Evolutionary conservation across 352 stramenopile genomes (phyloP).

Genomic region (Pythium scleroteichum): DNA sequence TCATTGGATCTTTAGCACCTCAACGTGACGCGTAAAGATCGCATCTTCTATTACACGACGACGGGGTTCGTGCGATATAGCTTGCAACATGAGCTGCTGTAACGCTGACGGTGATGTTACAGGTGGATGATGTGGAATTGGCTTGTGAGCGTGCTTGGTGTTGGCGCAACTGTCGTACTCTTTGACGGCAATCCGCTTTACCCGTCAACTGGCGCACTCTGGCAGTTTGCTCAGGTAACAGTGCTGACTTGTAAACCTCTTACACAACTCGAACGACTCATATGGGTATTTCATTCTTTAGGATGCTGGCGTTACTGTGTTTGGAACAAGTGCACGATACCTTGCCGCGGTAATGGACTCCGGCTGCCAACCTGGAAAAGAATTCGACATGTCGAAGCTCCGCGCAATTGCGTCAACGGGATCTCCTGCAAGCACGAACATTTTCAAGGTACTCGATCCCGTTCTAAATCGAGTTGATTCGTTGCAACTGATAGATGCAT

Average conservation of each 20-base stretch:
- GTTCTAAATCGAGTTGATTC: no score
- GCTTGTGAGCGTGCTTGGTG: conserved; percentile 68
- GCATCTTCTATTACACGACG: conserved; percentile 84
- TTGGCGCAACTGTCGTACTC: conserved; percentile 72
- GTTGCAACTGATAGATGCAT: conserved; percentile 1
- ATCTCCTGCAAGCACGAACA: conserved; percentile 73
- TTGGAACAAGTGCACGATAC: conserved; percentile 77
- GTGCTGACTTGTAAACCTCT: not conserved
- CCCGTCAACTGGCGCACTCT: conserved; percentile 48
- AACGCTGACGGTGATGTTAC: not conserved
- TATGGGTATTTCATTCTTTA: conserved; percentile 13
- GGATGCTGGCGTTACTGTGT: conserved; percentile 63
- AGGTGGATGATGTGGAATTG: conserved; percentile 92
- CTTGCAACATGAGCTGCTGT: not conserved
- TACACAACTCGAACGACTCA: not conserved
- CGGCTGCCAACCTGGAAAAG: conserved; percentile 52
- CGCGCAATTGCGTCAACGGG: conserved; percentile 70
- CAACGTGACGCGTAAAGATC: conserved; percentile 61
- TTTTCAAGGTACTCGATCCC: conserved; percentile 64
- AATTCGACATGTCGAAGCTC: conserved; percentile 70
- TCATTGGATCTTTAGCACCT: conserved; percentile 41
- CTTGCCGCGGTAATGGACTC: conserved; percentile 74
- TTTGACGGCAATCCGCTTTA: conserved; percentile 82
- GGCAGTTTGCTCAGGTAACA: conserved; percentile 55
- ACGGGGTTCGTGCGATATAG: conserved; percentile 36